Conservation (phyloP, 352 stramenopile species). For the Globisporangium lucens region DNA sequence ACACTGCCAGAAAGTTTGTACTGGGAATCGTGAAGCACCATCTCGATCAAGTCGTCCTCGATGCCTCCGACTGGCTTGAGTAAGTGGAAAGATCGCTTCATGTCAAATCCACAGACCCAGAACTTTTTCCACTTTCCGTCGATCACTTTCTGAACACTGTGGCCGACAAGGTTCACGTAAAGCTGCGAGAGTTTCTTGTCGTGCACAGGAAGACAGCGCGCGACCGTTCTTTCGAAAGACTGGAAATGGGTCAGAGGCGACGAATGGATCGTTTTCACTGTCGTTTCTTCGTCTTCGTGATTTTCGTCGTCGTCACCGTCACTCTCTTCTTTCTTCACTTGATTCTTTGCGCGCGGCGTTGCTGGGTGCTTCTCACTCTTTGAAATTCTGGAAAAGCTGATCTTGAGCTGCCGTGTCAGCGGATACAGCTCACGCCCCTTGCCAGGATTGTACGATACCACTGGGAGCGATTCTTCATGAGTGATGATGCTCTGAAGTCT, state of each 20-base stretch:
- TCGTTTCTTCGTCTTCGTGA: constrained; percentile 7
- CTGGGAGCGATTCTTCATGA: constrained; percentile 63
- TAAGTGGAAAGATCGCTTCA: constrained; percentile 50
- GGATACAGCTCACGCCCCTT: constrained; percentile 79
- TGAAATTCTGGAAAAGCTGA: constrained; percentile 26
- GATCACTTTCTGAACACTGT: constrained; percentile 68
- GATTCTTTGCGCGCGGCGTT: background rate
- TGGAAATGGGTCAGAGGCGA: constrained; percentile 82
- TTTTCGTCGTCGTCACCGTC: background rate
- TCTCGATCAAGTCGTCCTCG: constrained; percentile 47
- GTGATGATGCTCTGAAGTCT: constrained; percentile 75
- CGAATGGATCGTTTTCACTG: constrained; percentile 53
- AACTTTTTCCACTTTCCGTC: constrained; percentile 84
- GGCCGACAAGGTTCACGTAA: constrained; percentile 67
- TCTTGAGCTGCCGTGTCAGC: constrained; percentile 66
- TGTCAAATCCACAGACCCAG: constrained; percentile 65
- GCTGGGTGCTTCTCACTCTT: background rate
- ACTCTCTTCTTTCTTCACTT: background rate
- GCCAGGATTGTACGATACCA: constrained; percentile 55
- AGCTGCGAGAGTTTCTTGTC: constrained; percentile 50
- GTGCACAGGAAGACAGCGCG: constrained; percentile 51
- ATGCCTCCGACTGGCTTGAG: constrained; percentile 44
- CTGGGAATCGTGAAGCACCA: constrained; percentile 77
- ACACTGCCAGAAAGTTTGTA: constrained; percentile 55
- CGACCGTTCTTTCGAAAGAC: constrained; percentile 81